phyloP scores from a whole-genome alignment of 805 yeast species.

The Jamesozyma hellenica region DNA sequence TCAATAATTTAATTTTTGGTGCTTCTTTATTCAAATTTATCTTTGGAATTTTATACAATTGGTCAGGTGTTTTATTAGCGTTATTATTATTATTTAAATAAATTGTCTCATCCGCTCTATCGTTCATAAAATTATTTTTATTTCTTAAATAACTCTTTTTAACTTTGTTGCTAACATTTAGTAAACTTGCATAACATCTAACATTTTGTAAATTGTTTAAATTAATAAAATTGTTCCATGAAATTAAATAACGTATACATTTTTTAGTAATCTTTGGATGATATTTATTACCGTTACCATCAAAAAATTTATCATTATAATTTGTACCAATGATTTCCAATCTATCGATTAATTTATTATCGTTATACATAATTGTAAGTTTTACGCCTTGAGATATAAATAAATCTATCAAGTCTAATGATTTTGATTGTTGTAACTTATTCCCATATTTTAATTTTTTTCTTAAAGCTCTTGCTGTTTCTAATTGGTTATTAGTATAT shows the following conservation, averaged over 20 bases:
- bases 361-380: conserved; percentile 47
- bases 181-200: conserved; percentile 17
- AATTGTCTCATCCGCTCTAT: conserved; percentile 39
- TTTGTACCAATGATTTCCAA: conserved; percentile 30
- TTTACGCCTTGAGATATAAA: conserved; percentile 33
- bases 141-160: conserved; percentile 2
- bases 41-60: conserved; percentile 48
- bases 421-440: conserved; percentile 50
- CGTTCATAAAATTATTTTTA: conserved; percentile 36
- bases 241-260: conserved; percentile 39
- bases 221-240: conserved; percentile 52
- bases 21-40: conserved; percentile 61
- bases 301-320: conserved; percentile 2
- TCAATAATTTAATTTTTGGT: conserved; percentile 55
- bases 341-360: conserved; percentile 56
- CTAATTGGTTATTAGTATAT: conserved; percentile 36
- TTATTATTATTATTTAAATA: conserved; percentile 21
- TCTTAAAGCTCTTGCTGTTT: conserved; percentile 85
- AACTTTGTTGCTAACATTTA: conserved; percentile 9
- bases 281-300: conserved; percentile 16
- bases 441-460: conserved; percentile 84
- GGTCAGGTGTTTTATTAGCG: conserved; percentile 11
- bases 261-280: conserved; percentile 36
- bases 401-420: conserved; percentile 51
- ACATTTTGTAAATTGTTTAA: conserved; percentile 29